A percentile compares a stretch with the other conserved stretches of the same genome.
These are phyloP conservation scores for Lasiosphaeriaceae sp. DNA, from an alignment of 495 filamentous ascomycete genomes.

Conservation along the genomic window DNA sequence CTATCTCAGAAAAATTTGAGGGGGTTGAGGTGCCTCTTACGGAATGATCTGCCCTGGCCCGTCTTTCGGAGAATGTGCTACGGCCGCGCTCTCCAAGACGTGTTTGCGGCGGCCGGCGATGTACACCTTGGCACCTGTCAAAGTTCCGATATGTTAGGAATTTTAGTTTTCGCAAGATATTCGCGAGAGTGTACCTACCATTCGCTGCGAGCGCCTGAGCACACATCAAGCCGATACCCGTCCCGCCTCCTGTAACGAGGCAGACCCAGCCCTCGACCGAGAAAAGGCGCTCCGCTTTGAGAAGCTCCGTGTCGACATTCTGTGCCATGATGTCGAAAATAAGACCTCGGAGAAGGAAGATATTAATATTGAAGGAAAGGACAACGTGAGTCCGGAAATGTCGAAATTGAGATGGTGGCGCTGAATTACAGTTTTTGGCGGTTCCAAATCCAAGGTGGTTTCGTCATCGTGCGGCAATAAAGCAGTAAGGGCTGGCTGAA, in stretches of 20 bases:
- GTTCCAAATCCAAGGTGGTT: not conserved
- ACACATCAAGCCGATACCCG: conserved; percentile 60
- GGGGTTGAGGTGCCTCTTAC: not conserved
- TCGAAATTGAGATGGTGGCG: not conserved
- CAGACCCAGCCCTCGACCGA: conserved; percentile 52
- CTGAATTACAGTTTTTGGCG: not conserved
- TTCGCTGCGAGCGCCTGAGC: conserved; percentile 58
- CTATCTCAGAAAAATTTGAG: too few species aligned
- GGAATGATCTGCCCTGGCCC: conserved; percentile 31
- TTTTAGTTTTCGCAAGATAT: too few species aligned
- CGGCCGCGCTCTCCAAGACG: conserved; percentile 47
- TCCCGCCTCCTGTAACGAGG: conserved; percentile 57
- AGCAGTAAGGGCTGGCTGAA: not conserved
- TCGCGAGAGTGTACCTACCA: conserved; percentile 21
- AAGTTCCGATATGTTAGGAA: not conserved
- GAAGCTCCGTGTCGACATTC: conserved; percentile 29
- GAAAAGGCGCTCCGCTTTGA: conserved; percentile 43
- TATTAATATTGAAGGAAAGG: too few species aligned
- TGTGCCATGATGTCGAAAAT: not conserved
- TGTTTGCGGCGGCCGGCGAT: conserved; percentile 59
- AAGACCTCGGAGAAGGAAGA: too few species aligned
- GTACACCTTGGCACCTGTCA: conserved; percentile 56
- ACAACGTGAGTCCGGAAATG: not conserved
- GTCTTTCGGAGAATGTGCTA: conserved; percentile 27
- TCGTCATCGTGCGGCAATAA: not conserved